Percentiles rank a stretch among this genome's conserved stretches.
Conservation (phyloP, 108 stramenopile genomes). For the Skeletonema costatum region DNA sequence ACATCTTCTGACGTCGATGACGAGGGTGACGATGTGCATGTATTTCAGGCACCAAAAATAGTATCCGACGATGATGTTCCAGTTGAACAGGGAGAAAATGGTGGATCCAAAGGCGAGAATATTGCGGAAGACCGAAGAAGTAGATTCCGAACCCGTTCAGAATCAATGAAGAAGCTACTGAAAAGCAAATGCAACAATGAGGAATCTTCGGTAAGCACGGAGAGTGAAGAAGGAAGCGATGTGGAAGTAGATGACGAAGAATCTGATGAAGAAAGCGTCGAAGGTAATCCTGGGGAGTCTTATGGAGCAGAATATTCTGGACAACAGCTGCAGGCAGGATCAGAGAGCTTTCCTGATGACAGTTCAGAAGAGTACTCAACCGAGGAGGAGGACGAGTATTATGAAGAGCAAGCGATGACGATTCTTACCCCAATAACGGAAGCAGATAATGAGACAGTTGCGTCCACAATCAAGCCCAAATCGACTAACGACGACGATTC, state of each 20-base stretch:
- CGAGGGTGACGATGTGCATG: slow-evolving; percentile 16
- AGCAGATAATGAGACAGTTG: neutral
- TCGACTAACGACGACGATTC: neutral
- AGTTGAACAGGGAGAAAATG: neutral
- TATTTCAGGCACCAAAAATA: slow-evolving; percentile 23
- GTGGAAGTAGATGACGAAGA: neutral
- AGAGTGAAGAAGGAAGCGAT: neutral
- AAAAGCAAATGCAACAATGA: neutral
- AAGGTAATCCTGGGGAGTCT: slow-evolving; percentile 3
- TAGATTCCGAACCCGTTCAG: slow-evolving; percentile 3
- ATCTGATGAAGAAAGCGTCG: slow-evolving; percentile 1
- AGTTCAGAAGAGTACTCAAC: slow-evolving; percentile 4
- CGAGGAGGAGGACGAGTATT: slow-evolving; percentile 6
- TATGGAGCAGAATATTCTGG: slow-evolving; percentile 2
- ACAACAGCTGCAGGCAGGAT: neutral
- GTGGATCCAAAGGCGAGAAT: neutral
- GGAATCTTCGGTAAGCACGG: neutral
- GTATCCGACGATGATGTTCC: neutral
- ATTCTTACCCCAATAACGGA: slow-evolving; percentile 20
- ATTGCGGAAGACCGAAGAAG: neutral
- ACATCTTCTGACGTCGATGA: neutral
- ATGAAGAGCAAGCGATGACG: slow-evolving; percentile 3
- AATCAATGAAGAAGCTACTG: neutral
- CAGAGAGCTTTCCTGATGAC: neutral
- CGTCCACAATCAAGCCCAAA: neutral